Evolutionary conservation across 768 basidiomycete species (phyloP).

Genomic region (Mycena belliarum): DNA sequence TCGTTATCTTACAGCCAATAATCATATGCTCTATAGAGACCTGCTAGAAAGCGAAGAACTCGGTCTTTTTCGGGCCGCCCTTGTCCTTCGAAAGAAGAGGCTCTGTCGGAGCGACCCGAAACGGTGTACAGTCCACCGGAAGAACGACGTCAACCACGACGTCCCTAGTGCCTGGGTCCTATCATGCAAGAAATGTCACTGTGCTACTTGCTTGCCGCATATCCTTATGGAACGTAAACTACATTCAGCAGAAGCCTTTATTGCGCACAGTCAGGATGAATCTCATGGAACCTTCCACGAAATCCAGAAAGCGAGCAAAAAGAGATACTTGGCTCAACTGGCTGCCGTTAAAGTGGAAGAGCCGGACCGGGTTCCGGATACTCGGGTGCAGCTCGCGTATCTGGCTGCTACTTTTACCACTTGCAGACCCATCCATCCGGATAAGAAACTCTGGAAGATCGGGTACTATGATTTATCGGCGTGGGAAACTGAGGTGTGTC

Average conservation of each 20-base stretch:
- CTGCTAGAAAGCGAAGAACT: constrained; percentile 24
- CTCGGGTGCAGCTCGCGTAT: constrained; percentile 40
- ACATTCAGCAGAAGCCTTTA: constrained; percentile 42
- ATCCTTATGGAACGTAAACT: constrained; percentile 32
- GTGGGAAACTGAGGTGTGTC: constrained; percentile 12
- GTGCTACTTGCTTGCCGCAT: constrained; percentile 40
- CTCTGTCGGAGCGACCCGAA: background rate
- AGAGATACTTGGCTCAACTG: constrained; percentile 20
- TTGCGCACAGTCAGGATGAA: constrained; percentile 28
- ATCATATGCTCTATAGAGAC: background rate
- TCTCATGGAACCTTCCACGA: constrained; percentile 34
- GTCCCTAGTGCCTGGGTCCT: constrained; percentile 27
- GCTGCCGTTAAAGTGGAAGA: constrained; percentile 33
- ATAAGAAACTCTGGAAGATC: constrained; percentile 31
- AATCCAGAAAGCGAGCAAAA: constrained; percentile 27
- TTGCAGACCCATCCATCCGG: constrained; percentile 47
- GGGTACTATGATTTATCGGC: constrained; percentile 63
- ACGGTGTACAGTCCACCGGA: background rate
- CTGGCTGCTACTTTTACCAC: constrained; percentile 48
- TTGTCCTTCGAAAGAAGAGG: constrained; percentile 36
- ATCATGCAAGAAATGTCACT: constrained; percentile 43
- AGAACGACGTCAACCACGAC: constrained; percentile 20
- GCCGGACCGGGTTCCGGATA: constrained; percentile 36
- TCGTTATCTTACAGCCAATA: background rate
- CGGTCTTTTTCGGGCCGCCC: constrained; percentile 36